A percentile compares a stretch with the other conserved stretches of the same genome.
These are phyloP conservation scores for Saccharomyces jurei DNA, from an alignment of 805 yeast species.

Conservation along the genomic window DNA sequence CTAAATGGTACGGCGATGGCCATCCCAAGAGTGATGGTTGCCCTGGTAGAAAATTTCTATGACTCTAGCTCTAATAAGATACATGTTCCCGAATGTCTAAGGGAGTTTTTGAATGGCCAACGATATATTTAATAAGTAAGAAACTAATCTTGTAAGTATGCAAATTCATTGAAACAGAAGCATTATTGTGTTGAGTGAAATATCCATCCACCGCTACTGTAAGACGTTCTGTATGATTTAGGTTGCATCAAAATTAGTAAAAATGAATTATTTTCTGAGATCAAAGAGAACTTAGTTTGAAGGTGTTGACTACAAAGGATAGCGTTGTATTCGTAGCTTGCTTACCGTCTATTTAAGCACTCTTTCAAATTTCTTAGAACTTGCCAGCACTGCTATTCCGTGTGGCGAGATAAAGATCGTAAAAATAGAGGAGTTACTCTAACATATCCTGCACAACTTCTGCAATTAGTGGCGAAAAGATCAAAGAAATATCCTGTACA, in stretches of 20 bases:
- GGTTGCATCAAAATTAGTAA: not conserved
- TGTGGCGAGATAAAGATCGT: not conserved
- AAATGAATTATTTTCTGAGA: not conserved
- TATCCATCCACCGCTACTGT: not conserved
- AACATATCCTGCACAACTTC: not conserved
- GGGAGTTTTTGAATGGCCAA: slow-evolving; percentile 65
- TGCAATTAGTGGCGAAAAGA: not conserved
- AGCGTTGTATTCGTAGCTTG: too few relatives aligned
- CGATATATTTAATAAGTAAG: slow-evolving; percentile 18
- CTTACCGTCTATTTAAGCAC: not conserved
- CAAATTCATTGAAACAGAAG: not conserved
- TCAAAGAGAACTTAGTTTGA: too few relatives aligned
- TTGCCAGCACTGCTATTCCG: not conserved
- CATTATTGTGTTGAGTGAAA: not conserved
- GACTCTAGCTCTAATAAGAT: slow-evolving; percentile 49
- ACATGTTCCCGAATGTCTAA: slow-evolving; percentile 57
- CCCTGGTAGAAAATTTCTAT: slow-evolving; percentile 80
- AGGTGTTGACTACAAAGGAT: not conserved
- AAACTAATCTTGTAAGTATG: slow-evolving; percentile 1
- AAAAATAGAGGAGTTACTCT: not conserved
- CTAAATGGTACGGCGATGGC: slow-evolving; percentile 95
- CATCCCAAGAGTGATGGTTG: slow-evolving; percentile 81
- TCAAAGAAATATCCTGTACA: not conserved
- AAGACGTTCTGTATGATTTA: not conserved
- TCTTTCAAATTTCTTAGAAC: not conserved